These are phyloP conservation scores for Exophiala viscosa DNA, from an alignment of 2,329 filamentous ascomycete genomes.

Conservation along the genomic window DNA sequence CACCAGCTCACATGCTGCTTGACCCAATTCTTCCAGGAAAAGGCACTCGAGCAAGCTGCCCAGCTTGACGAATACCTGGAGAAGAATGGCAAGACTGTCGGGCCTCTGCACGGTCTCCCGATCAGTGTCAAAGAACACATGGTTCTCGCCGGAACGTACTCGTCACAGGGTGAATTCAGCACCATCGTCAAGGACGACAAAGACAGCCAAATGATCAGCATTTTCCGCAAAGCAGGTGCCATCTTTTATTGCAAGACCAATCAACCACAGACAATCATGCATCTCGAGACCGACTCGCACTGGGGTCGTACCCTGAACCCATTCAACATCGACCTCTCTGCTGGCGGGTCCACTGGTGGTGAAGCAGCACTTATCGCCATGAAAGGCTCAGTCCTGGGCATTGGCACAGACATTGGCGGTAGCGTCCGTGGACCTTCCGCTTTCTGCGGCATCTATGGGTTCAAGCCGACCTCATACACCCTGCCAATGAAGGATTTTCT, in stretches of 20 bases:
- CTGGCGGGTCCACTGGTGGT: conserved; percentile 55
- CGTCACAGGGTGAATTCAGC: conserved; percentile 9
- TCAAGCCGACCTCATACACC: conserved; percentile 40
- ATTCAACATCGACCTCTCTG: conserved; percentile 48
- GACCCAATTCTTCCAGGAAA: conserved; percentile 51
- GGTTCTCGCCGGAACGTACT: conserved; percentile 28
- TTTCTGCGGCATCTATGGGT: conserved; percentile 40
- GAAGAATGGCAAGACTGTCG: conserved; percentile 43
- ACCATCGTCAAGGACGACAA: conserved; percentile 13
- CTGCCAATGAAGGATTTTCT: conserved; percentile 34
- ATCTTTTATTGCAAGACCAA: conserved; percentile 35
- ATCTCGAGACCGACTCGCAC: conserved; percentile 33
- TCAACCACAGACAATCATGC: conserved; percentile 33
- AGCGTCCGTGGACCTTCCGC: conserved; percentile 40
- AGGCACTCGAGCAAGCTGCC: conserved; percentile 48
- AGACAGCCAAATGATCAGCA: conserved; percentile 16
- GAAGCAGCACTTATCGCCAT: conserved; percentile 55
- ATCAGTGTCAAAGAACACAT: conserved; percentile 52
- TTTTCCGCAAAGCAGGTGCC: conserved; percentile 31
- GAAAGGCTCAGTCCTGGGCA: conserved; percentile 51
- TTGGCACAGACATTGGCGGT: conserved; percentile 53
- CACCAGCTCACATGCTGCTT: conserved; percentile 42
- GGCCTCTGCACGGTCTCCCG: conserved; percentile 61
- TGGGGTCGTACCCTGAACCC: conserved; percentile 50
- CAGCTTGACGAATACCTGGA: conserved; percentile 45